Evolutionary conservation across 129 eudicot genomes (phyloP), one percentile per base, ranked within the genome.

Genomic region (Flaveria linearis): DNA sequence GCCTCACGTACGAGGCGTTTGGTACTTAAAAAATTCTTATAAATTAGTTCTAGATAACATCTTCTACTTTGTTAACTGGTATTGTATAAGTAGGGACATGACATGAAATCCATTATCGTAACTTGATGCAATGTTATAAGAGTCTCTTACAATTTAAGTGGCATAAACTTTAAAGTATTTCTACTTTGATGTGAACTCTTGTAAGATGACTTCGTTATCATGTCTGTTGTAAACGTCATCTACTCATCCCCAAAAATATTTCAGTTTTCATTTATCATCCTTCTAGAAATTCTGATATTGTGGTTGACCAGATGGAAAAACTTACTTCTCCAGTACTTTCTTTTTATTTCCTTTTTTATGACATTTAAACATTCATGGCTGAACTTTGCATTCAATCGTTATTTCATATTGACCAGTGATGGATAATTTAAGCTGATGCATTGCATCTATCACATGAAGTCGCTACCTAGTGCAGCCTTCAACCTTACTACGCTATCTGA

Each of bases 341-440:
- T 30, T 41, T 13, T 25, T 60, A 12, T 25, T 60, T 60, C 67
- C 11, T 25, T 62, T 14, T 30, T 62, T 20, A 25, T 60, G 1
- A 30, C 68, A 62, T 28, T 28, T 28, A 28, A 62, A 62, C 68
- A 28, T 62, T 28, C 45, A 62, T 28, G 68, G 4, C 9, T 28
- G 68, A 62, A 30, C 20, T 28, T 28, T 62, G 68, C 68, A 62
- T 62, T 62, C 18, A 62, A 28, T 62, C 20, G 28, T 62, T 62
- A 16, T 13, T 26, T 62, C 43, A 62, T 28, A 39, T 62, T 28
- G 64, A 57, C 13, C 15, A 8, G 30, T 57, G 26, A 28, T 62
- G 43, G 20, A 28, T 62, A 28, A 22, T 26, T 62, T 28, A 60
- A 60, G 17, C 39, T 60, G 41, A 10, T 25, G 66, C 66, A 60